Evolutionary conservation across 768 basidiomycete genomes (phyloP), one percentile per base, ranked within the genome.

Genomic region (Termitomyces sp.): DNA sequence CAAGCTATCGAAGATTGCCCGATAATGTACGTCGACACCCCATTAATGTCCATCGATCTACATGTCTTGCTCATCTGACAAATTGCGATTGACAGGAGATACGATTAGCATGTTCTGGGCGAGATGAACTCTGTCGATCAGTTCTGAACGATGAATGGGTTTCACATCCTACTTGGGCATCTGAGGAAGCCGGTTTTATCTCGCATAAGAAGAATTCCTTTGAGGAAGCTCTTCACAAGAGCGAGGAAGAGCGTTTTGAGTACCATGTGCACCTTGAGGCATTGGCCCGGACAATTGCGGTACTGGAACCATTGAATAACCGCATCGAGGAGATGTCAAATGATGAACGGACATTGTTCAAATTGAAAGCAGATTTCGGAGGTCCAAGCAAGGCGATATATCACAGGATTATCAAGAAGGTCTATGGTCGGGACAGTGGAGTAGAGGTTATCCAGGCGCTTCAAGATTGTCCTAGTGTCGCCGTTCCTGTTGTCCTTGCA

Each of bases 141-240:
- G 95, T 99, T 30, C 82, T 99, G 46, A 99, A 99, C 69, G 95
- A 98, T 68, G 85, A 89, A 63, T 98, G 97, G 96, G 94, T 98
- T 12, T 97, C 96, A 14, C 96, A 98, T 71, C 96, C 97, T 3
- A 96, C 95, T 1, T 97, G 95, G 93, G 94, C 94, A 9, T 95
- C 94, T 22, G 96, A 98, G 69, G 95, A 96, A 68, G 85, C 95
- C 1, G 95, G 93, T 10, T 97, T 97, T 65, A 84, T 93, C 62
- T 82, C 95, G 6, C 93, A 98, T 72, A 96, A 97, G 79, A 98
- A 98, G 78, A 99, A 98, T 69, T 82, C 85, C 5, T 98, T 90
- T 70, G 97, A 99, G 72, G 96, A 98, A 67, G 91, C 92, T 0
- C 78, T 98, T 56, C 95, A 98, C 76, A 93, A 93, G 74, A 90